A percentile compares a stretch with the other conserved stretches of the same genome.
Evolutionary conservation across 805 yeast genomes (phyloP).

Genomic region (Saturnispora halmiae): DNA sequence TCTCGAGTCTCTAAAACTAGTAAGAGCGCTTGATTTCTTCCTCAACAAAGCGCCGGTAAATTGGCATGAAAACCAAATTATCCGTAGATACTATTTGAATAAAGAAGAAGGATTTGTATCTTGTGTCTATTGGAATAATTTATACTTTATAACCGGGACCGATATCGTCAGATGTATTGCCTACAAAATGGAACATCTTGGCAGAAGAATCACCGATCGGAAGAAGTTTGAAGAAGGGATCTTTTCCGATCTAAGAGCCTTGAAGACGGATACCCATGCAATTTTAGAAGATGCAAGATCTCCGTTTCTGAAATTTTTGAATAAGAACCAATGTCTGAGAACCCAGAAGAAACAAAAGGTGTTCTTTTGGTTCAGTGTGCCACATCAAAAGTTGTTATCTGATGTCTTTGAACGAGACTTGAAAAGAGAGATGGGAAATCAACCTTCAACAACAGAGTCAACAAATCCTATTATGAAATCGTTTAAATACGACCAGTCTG

Average conservation of each 20-base stretch:
- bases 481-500: constrained; percentile 52
- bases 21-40: constrained; percentile 77
- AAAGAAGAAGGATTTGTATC: constrained; percentile 88
- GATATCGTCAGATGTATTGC: constrained; percentile 90
- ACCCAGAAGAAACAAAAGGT: constrained; percentile 97
- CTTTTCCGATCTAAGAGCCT: constrained; percentile 78
- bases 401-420: constrained; percentile 91
- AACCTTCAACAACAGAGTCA: constrained; percentile 64
- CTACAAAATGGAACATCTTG: constrained; percentile 82
- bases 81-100: constrained; percentile 75
- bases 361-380: constrained; percentile 93
- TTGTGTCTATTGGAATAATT: constrained; percentile 85
- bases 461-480: constrained; percentile 70
- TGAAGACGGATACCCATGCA: constrained; percentile 83
- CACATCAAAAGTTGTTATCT: constrained; percentile 83
- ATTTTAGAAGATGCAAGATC: constrained; percentile 81
- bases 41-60: constrained; percentile 90
- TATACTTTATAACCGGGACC: constrained; percentile 89
- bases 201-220: constrained; percentile 72
- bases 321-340: constrained; percentile 76
- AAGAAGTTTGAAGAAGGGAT: constrained; percentile 96
- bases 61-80: constrained; percentile 84
- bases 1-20: constrained; percentile 47
- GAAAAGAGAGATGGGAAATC: constrained; percentile 59
- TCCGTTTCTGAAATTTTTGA: constrained; percentile 71